Evolutionary conservation across 495 filamentous ascomycete genomes (phyloP).

Genomic region (Penicillium ochrochloron): DNA sequence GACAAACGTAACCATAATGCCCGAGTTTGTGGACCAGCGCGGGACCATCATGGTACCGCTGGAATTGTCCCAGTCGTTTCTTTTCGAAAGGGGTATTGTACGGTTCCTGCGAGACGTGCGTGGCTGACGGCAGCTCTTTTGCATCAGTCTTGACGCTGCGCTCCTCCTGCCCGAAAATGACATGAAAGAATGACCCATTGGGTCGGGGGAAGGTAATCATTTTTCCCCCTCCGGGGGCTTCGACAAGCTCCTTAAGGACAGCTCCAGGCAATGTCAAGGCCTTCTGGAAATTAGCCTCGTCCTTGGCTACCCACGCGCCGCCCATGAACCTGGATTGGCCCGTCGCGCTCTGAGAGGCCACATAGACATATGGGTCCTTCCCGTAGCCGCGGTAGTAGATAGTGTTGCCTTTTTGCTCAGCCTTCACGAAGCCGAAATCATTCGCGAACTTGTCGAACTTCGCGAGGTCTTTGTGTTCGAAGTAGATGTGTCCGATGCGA

Average conservation of each 20-base stretch:
- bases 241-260: conserved; percentile 10
- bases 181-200: conserved; percentile 32
- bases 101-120: conserved; percentile 17
- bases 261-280: not conserved
- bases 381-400: conserved; percentile 64
- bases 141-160: not conserved
- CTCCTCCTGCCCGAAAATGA: conserved; percentile 31
- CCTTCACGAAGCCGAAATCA: conserved; percentile 57
- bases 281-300: conserved; percentile 30
- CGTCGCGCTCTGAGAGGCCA: conserved; percentile 44
- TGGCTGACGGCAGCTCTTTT: conserved; percentile 10
- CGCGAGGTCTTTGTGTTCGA: conserved; percentile 56
- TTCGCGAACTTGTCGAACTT: conserved; percentile 51
- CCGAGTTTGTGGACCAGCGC: conserved; percentile 71
- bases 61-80: conserved; percentile 25
- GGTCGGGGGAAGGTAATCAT: conserved; percentile 31
- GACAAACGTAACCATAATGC: conserved; percentile 65
- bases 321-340: conserved; percentile 53
- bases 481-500: conserved; percentile 60
- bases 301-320: conserved; percentile 56
- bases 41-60: conserved; percentile 56
- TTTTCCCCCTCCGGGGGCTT: conserved; percentile 35
- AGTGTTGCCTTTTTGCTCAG: conserved; percentile 44
- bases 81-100: conserved; percentile 29
- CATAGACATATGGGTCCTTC: conserved; percentile 54